These are phyloP conservation scores for Malassezia dermatis DNA, from an alignment of 1,284 basidiomycete species.

Conservation along the genomic window DNA sequence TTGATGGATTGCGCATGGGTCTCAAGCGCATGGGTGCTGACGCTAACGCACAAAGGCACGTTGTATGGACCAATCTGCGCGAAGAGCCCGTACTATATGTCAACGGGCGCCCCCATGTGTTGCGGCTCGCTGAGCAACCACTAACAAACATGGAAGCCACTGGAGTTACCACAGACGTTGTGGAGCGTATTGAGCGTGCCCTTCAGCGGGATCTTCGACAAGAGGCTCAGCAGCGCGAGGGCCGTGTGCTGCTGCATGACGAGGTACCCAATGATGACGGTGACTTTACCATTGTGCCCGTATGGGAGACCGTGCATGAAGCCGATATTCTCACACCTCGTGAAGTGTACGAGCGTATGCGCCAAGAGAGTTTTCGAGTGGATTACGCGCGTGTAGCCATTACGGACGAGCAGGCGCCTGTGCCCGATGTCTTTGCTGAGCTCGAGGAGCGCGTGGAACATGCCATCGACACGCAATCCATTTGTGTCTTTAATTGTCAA, in stretches of 20 bases:
- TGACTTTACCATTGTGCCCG: slow-evolving; percentile 57
- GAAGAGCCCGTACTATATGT: slow-evolving; percentile 47
- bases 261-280: slow-evolving; percentile 89
- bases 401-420: slow-evolving; percentile 47
- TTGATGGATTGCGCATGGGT: slow-evolving; percentile 41
- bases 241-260: slow-evolving; percentile 77
- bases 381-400: slow-evolving; percentile 45
- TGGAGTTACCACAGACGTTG: slow-evolving; percentile 79
- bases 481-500: slow-evolving; percentile 45
- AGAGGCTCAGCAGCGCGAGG: slow-evolving; percentile 64
- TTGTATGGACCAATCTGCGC: slow-evolving; percentile 44
- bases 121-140: slow-evolving; percentile 67
- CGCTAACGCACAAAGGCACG: slow-evolving; percentile 18
- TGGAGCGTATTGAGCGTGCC: slow-evolving; percentile 81
- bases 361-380: slow-evolving; percentile 39
- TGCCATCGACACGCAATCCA: slow-evolving; percentile 31
- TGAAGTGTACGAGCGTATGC: slow-evolving; percentile 52
- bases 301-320: slow-evolving; percentile 74
- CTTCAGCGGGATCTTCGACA: slow-evolving; percentile 81
- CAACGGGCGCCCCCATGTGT: slow-evolving; percentile 66
- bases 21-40: slow-evolving; percentile 39
- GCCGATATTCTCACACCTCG: slow-evolving; percentile 85
- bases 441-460: slow-evolving; percentile 38
- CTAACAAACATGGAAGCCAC: slow-evolving; percentile 55
- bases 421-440: slow-evolving; percentile 42